phyloP scores from a whole-genome alignment of 495 filamentous ascomycete genomes.

The Penicillium crystallinum region DNA sequence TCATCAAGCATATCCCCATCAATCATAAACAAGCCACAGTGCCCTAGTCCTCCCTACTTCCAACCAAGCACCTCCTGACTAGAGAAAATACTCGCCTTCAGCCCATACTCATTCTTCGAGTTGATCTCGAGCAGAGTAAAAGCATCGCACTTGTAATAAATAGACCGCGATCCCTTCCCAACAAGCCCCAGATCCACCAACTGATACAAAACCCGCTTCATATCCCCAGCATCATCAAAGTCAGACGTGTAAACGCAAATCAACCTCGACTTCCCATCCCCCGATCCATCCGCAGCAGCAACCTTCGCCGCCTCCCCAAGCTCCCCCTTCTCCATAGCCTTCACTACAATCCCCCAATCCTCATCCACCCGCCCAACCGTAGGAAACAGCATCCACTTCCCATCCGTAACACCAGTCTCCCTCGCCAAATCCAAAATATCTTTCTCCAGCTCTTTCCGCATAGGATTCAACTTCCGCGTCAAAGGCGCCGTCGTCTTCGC shows the following conservation, averaged over 20 bases:
- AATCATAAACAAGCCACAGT: conserved; percentile 1
- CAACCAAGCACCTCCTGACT: conserved; percentile 37
- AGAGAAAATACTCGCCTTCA: conserved; percentile 53
- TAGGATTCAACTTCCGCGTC: conserved; percentile 45
- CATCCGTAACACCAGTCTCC: conserved; percentile 49
- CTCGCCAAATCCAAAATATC: conserved; percentile 54
- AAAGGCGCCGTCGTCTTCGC: conserved; percentile 34
- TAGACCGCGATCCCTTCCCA: conserved; percentile 37
- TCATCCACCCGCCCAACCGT: conserved; percentile 49
- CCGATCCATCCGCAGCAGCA: conserved; percentile 45
- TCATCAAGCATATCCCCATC: not conserved
- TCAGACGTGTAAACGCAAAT: conserved; percentile 76
- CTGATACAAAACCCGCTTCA: conserved; percentile 57
- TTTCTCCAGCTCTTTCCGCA: conserved; percentile 45
- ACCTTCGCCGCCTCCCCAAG: conserved; percentile 70
- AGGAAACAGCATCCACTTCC: conserved; percentile 87
- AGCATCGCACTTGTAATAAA: conserved; percentile 82
- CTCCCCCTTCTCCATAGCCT: conserved; percentile 56
- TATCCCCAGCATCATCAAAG: conserved; percentile 62
- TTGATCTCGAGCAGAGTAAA: conserved; percentile 68
- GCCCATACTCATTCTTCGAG: conserved; percentile 59
- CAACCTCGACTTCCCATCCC: conserved; percentile 36
- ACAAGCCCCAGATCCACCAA: conserved; percentile 58
- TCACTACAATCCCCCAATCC: conserved; percentile 58
- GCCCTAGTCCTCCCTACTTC: conserved; percentile 3